Percentiles rank a stretch among this genome's conserved stretches.
These are phyloP conservation scores for Penicillium italicum DNA, from an alignment of 2,329 filamentous ascomycete species.

Conservation along the genomic window DNA sequence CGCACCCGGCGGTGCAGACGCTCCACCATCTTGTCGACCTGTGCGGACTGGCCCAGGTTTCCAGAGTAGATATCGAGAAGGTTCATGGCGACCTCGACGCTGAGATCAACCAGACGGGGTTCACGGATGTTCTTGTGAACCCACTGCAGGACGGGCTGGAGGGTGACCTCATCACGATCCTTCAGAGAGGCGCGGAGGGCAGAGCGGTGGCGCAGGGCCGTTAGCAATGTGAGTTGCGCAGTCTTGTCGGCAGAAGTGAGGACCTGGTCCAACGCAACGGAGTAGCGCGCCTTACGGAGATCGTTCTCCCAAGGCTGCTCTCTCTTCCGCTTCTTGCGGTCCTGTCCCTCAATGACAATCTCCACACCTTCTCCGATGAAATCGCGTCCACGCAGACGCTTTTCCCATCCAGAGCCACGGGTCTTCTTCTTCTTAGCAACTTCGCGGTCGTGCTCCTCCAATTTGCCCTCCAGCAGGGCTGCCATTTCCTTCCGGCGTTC, in stretches of 20 bases:
- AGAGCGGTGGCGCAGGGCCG: conserved; percentile 80
- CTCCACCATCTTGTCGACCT: conserved; percentile 68
- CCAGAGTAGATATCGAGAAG: conserved; percentile 84
- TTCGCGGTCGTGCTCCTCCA: conserved; percentile 72
- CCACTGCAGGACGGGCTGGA: conserved; percentile 83
- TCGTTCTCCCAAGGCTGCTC: conserved; percentile 76
- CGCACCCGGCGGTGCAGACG: conserved; percentile 67
- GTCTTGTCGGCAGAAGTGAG: conserved; percentile 59
- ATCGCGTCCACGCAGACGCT: conserved; percentile 66
- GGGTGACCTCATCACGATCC: conserved; percentile 72
- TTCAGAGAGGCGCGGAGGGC: conserved; percentile 77
- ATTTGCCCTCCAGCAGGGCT: conserved; percentile 70
- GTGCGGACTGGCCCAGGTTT: conserved; percentile 68
- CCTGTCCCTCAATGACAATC: conserved; percentile 73
- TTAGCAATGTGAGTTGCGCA: conserved; percentile 71
- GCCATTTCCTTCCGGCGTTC: conserved; percentile 83
- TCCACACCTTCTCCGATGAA: conserved; percentile 80
- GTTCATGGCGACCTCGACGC: conserved; percentile 76
- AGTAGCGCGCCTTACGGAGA: conserved; percentile 74
- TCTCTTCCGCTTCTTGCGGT: conserved; percentile 60
- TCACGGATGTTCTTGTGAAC: conserved; percentile 75
- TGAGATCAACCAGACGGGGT: conserved; percentile 74
- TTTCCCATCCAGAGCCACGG: conserved; percentile 58
- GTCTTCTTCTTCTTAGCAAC: conserved; percentile 66
- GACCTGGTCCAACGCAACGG: conserved; percentile 73